Conservation (phyloP, 345 rosid species). For the Euphorbia lathyris region DNA sequence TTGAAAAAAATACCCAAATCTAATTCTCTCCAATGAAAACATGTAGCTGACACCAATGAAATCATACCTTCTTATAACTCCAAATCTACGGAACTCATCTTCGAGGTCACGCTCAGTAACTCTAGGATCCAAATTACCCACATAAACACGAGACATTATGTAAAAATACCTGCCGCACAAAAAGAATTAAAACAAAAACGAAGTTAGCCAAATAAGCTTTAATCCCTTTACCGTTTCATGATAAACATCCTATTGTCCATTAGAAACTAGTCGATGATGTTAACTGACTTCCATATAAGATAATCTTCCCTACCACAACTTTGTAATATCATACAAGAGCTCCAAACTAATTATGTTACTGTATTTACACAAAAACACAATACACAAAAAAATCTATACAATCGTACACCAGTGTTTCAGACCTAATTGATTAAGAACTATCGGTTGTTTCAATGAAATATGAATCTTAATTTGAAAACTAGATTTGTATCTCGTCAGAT, state of each 20-base stretch:
- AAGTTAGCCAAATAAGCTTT: conserved; percentile 2
- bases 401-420: too few relatives aligned
- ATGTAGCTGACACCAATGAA: background rate
- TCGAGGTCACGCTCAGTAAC: conserved; percentile 36
- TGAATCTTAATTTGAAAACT: background rate
- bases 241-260: background rate
- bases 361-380: background rate
- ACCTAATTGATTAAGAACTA: background rate
- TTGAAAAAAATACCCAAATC: background rate
- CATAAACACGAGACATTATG: conserved; percentile 34
- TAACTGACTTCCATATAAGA: background rate
- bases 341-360: background rate
- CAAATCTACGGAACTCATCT: conserved; percentile 34
- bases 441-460: background rate
- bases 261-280: background rate
- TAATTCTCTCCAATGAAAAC: background rate
- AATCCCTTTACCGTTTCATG: background rate
- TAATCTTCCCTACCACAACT: background rate
- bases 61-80: conserved; percentile 21
- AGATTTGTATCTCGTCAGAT: background rate
- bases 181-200: background rate
- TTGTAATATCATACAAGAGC: too few relatives aligned
- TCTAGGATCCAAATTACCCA: conserved; percentile 36
- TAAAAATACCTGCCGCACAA: conserved; percentile 9
- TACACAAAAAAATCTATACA: background rate